Conservation (phyloP, 768 basidiomycete genomes). For the Auricularia auricula-judae region DNA sequence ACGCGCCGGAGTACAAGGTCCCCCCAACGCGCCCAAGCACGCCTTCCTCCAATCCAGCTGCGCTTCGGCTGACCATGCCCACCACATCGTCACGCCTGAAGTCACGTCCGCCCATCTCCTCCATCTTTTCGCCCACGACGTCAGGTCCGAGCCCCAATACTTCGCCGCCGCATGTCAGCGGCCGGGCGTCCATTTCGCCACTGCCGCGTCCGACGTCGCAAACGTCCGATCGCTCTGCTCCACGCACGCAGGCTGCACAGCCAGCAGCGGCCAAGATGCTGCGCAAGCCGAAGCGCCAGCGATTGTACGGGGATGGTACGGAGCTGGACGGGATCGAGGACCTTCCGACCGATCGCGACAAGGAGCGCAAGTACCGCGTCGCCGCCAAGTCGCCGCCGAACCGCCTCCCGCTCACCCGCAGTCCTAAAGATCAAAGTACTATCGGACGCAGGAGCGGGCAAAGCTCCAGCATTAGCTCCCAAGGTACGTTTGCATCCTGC, state of each 20-base stretch:
- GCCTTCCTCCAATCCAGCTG: constrained; percentile 65
- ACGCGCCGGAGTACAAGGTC: constrained; percentile 48
- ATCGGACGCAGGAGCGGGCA: constrained; percentile 42
- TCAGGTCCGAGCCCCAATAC: background rate
- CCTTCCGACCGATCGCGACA: constrained; percentile 74
- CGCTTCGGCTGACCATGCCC: constrained; percentile 79
- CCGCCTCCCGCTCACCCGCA: constrained; percentile 27
- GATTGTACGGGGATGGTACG: constrained; percentile 77
- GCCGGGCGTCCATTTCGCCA: constrained; percentile 12
- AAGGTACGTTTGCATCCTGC: background rate
- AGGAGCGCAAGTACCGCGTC: constrained; percentile 63
- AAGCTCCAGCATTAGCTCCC: background rate
- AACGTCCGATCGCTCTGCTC: constrained; percentile 2
- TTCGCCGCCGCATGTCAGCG: background rate
- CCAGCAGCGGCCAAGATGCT: constrained; percentile 52
- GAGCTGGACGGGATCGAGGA: constrained; percentile 86
- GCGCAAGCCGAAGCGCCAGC: constrained; percentile 64
- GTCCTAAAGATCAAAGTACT: constrained; percentile 36
- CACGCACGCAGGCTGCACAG: background rate
- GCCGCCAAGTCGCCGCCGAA: constrained; percentile 59
- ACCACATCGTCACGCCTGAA: constrained; percentile 62
- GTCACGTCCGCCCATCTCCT: constrained; percentile 62
- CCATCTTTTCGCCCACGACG: constrained; percentile 45
- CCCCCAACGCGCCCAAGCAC: constrained; percentile 75
- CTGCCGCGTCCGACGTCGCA: constrained; percentile 28